phyloP scores from a whole-genome alignment of 257 asterid species.

The Osmanthus fragrans region DNA sequence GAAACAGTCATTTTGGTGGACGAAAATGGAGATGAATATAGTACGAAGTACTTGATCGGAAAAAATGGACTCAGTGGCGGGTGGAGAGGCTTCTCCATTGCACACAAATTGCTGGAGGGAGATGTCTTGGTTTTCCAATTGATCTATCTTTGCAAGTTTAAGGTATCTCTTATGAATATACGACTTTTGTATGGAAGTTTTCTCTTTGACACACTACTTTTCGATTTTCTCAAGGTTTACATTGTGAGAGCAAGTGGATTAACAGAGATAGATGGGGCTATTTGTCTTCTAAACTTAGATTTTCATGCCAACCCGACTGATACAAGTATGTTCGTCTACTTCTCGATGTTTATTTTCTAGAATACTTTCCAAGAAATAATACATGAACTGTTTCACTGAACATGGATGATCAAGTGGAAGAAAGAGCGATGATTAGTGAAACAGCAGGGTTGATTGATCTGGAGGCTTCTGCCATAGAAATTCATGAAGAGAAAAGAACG shows the following conservation, averaged over 20 bases:
- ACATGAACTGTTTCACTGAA: slow-evolving; percentile 3
- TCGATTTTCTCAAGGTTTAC: slow-evolving; percentile 47
- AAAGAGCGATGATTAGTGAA: slow-evolving; percentile 21
- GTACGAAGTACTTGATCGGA: slow-evolving; percentile 39
- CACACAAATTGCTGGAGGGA: slow-evolving; percentile 63
- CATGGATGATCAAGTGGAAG: slow-evolving; percentile 26
- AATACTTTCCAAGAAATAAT: slow-evolving; percentile 14
- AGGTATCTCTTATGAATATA: slow-evolving; percentile 37
- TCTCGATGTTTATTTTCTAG: not conserved
- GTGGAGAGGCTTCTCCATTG: slow-evolving; percentile 69
- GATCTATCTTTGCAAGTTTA: slow-evolving; percentile 52
- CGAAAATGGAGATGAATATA: slow-evolving; percentile 42
- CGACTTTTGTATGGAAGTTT: not conserved
- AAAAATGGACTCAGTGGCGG: slow-evolving; percentile 63
- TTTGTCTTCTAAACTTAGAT: slow-evolving; percentile 37
- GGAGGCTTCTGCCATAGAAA: slow-evolving; percentile 18
- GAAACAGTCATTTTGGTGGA: slow-evolving; percentile 49
- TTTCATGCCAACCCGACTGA: slow-evolving; percentile 28
- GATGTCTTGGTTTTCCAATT: slow-evolving; percentile 66
- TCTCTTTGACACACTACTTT: slow-evolving; percentile 7
- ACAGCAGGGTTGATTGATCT: not conserved
- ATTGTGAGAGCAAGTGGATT: slow-evolving; percentile 42
- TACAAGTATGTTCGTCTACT: slow-evolving; percentile 19
- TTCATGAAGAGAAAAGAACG: slow-evolving; percentile 20
- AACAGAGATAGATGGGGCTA: slow-evolving; percentile 52